These are phyloP conservation scores for Colletotrichum sp. DNA, from an alignment of 2,329 filamentous ascomycete genomes.

Conservation along the genomic window DNA sequence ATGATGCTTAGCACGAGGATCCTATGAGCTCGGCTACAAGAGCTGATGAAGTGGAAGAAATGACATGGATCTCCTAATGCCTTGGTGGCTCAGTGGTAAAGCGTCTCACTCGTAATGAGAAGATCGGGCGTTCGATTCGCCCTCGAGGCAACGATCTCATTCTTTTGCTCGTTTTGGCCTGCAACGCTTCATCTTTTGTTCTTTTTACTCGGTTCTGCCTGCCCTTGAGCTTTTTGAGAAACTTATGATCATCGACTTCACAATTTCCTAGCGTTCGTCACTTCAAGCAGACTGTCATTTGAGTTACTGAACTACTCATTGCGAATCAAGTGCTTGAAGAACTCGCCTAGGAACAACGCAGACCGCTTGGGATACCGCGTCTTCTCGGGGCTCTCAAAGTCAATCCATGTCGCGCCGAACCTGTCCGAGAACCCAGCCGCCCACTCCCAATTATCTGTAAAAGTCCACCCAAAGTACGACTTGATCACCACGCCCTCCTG, in stretches of 20 bases:
- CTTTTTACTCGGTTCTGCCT: neutral
- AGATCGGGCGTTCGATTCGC: slow-evolving; percentile 24
- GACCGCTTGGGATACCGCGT: slow-evolving; percentile 39
- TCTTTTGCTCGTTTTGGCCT: neutral
- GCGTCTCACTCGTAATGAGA: slow-evolving; percentile 24
- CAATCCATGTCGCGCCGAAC: slow-evolving; percentile 45
- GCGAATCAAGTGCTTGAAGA: slow-evolving; percentile 32
- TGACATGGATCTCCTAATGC: neutral
- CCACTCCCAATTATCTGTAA: slow-evolving; percentile 51
- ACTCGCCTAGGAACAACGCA: slow-evolving; percentile 32
- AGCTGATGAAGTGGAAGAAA: rapidly evolving
- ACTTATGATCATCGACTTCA: neutral
- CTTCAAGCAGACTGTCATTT: neutral
- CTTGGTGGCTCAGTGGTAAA: slow-evolving; percentile 24
- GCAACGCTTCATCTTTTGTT: neutral
- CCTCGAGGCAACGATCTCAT: slow-evolving; percentile 9
- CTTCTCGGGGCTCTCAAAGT: slow-evolving; percentile 39
- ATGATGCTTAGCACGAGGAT: neutral
- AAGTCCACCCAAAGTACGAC: slow-evolving; percentile 47
- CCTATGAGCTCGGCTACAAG: neutral
- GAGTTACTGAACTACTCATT: neutral
- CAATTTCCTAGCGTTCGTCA: rapidly evolving
- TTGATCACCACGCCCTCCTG: slow-evolving; percentile 42
- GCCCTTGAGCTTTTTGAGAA: neutral
- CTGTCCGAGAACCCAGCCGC: slow-evolving; percentile 43